These are phyloP conservation scores for Tolypocladium nubicola DNA, from an alignment of 2,329 filamentous ascomycete genomes.

Conservation along the genomic window DNA sequence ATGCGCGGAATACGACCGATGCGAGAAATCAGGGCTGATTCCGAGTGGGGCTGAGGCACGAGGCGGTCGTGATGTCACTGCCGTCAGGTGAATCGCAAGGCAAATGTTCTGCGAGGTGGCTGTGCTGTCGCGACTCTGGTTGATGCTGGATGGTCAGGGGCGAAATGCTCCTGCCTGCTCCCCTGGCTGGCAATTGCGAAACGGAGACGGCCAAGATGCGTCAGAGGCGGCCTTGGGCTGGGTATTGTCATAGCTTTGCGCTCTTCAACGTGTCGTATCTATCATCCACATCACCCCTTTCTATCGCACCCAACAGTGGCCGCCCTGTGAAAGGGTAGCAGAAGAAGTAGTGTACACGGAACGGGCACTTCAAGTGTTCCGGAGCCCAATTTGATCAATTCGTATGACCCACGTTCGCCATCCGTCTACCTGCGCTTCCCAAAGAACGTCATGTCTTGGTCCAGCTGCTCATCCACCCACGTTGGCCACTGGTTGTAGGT, in stretches of 20 bases:
- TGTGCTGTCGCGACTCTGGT: background rate
- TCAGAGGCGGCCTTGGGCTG: background rate
- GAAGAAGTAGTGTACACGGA: too few relatives aligned
- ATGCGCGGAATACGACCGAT: background rate
- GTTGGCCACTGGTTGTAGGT: conserved; percentile 40
- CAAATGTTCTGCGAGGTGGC: background rate
- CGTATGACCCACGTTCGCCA: too few relatives aligned
- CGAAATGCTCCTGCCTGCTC: background rate
- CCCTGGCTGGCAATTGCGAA: background rate
- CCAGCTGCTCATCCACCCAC: conserved; percentile 43
- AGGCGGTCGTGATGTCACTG: background rate
- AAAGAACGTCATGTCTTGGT: conserved; percentile 34
- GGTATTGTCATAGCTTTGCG: too few relatives aligned
- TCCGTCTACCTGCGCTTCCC: conserved; percentile 15
- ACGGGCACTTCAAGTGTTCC: too few relatives aligned
- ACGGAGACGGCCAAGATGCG: background rate
- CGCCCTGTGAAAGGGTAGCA: too few relatives aligned
- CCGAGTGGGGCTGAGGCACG: too few relatives aligned
- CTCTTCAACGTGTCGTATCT: too few relatives aligned
- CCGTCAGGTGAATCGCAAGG: background rate
- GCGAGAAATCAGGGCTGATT: background rate
- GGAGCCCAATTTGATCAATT: too few relatives aligned
- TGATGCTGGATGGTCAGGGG: background rate
- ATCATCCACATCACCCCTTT: too few relatives aligned
- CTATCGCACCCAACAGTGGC: too few relatives aligned